Conservation (phyloP, 768 basidiomycete genomes). For the Suillus variegatus region DNA sequence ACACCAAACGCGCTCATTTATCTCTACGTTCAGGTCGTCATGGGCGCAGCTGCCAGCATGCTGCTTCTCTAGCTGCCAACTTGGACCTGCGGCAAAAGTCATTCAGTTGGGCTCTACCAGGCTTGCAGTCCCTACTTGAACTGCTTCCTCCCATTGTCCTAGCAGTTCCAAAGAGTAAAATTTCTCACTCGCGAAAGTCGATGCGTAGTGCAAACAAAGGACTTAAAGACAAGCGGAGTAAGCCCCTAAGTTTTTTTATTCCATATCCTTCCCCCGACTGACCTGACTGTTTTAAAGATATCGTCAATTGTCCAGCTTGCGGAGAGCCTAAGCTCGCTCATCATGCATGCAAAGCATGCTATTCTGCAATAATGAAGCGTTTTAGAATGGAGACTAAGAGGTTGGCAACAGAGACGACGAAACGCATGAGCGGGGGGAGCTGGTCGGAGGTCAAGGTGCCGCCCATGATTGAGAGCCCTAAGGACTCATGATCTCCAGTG, state of each 20-base stretch:
- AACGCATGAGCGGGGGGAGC: slow-evolving; percentile 8
- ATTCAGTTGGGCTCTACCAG: slow-evolving; percentile 39
- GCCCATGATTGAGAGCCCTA: slow-evolving; percentile 2
- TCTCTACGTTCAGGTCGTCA: slow-evolving; percentile 24
- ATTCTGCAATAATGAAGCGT: slow-evolving; percentile 36
- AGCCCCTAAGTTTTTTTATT: slow-evolving; percentile 25
- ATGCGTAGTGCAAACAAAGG: slow-evolving; percentile 96
- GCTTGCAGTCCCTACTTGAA: slow-evolving; percentile 55
- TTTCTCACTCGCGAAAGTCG: slow-evolving; percentile 91
- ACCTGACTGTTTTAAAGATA: slow-evolving; percentile 50
- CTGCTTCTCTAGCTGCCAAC: slow-evolving; percentile 20
- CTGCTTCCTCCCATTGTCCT: slow-evolving; percentile 86
- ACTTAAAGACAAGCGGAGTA: slow-evolving; percentile 90
- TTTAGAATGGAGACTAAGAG: slow-evolving; percentile 22
- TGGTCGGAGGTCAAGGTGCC: slow-evolving; percentile 7
- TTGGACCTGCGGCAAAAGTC: slow-evolving; percentile 25
- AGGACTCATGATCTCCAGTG: neutral
- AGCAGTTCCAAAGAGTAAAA: slow-evolving; percentile 93
- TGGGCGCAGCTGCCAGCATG: slow-evolving; percentile 21
- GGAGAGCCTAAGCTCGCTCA: slow-evolving; percentile 88
- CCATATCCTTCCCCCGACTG: slow-evolving; percentile 4
- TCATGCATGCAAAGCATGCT: slow-evolving; percentile 83
- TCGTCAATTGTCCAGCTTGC: slow-evolving; percentile 89
- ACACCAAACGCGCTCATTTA: slow-evolving; percentile 31
- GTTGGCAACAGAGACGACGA: slow-evolving; percentile 4